Evolutionary conservation across 768 basidiomycete species (phyloP), one percentile per base, ranked within the genome.

Genomic region (Suillus subaureus): DNA sequence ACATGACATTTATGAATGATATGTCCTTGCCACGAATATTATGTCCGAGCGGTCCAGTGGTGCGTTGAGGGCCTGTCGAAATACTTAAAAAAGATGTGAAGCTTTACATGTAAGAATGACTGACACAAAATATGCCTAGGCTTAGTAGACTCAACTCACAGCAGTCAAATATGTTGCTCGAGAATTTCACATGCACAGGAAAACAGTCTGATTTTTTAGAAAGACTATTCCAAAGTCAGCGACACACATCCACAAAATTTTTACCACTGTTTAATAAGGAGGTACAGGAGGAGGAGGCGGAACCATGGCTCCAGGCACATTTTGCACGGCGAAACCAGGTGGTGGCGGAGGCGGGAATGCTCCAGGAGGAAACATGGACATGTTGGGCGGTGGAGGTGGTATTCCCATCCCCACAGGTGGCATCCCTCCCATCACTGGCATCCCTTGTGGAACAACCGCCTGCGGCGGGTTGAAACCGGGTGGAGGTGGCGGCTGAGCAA

Each of bases 401-500:
- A 81, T 76, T 39, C 79, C 77, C 75, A 77, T 72, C 26, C 70
- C 74, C n/a, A 67, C 73, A 1, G 76, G 73, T 37, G 62, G 71
- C 80, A 45, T 71, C 5, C 72, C 73, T 55, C 72, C 73, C 79
- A 80, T 79, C 70, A 77, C 73, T 64, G 75, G 75, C 69, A 80
- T 78, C 4, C 66, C 66, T 56, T 72, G 78, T 26, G 86, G 85
- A 68, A 89, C 79, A 47, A 90, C 82, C 6, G 89, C 87, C 73
- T 90, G 89, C 70, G 91, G 90, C 23, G 87, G 86, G 0, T 88
- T 85, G 65, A 93, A 93, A 12, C 92, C 93, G 60, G 90, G 87
- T 0, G 93, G 92, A 0, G 93, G 92, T 2, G 91, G 89, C 0
- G 92, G 91, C 58, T 86, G 89, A 4, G 94, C 92, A 63, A 97